phyloP scores from a whole-genome alignment of 2,329 filamentous ascomycete species.

The Paracoccidioides brasiliensis region DNA sequence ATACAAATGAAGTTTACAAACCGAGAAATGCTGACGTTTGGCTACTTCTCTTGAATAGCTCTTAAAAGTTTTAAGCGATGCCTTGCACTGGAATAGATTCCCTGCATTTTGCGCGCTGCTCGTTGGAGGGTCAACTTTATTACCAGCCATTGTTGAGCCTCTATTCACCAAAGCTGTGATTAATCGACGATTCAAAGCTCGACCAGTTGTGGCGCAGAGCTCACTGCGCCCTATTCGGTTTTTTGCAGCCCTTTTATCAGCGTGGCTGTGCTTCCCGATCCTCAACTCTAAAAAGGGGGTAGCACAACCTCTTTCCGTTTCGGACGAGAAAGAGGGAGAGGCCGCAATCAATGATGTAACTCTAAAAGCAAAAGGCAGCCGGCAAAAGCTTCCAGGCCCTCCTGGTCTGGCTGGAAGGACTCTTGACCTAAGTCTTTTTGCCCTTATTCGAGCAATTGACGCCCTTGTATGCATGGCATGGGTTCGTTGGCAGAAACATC shows the following conservation, averaged over 20 bases:
- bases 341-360: background rate
- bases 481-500: constrained; percentile 34
- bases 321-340: constrained; percentile 3
- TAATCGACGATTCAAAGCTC: background rate
- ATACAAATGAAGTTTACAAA: background rate
- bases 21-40: constrained; percentile 11
- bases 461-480: constrained; percentile 55
- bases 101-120: constrained; percentile 41
- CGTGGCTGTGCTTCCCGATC: constrained; percentile 37
- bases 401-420: constrained; percentile 53
- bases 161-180: constrained; percentile 2
- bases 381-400: constrained; percentile 9
- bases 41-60: constrained; percentile 19
- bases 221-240: constrained; percentile 23
- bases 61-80: constrained; percentile 24
- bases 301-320: constrained; percentile 1
- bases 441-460: constrained; percentile 58
- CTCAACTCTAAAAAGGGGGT: constrained; percentile 30
- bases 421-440: constrained; percentile 71
- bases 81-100: constrained; percentile 36
- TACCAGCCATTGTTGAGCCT: constrained; percentile 20
- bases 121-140: constrained; percentile 39
- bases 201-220: background rate
- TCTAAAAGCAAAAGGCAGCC: constrained; percentile 1
- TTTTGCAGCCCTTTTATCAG: constrained; percentile 34